These are phyloP conservation scores for Populus euphratica DNA, from an alignment of 345 rosid genomes.

Conservation along the genomic window DNA sequence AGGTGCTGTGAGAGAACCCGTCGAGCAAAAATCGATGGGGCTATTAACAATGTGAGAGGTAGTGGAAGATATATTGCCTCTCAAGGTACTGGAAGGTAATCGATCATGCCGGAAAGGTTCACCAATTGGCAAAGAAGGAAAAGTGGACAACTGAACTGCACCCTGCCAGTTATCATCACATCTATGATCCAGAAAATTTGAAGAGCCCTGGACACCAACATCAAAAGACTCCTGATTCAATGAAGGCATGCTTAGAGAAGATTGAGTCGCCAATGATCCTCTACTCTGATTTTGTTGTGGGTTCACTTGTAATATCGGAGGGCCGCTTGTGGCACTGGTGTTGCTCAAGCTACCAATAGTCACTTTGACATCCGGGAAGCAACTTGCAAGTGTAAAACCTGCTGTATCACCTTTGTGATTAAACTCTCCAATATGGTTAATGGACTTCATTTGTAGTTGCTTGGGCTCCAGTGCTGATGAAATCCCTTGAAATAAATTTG, in stretches of 20 bases:
- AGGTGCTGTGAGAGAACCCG: conserved; percentile 27
- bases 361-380: conserved; percentile 38
- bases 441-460: conserved; percentile 42
- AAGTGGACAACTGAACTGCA: conserved; percentile 39
- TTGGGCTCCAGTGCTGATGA: conserved; percentile 45
- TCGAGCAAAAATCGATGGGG: conserved; percentile 40
- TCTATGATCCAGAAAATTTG: conserved; percentile 48
- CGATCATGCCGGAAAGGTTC: conserved; percentile 40
- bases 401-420: conserved; percentile 34
- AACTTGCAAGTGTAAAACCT: conserved; percentile 22
- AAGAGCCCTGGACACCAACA: conserved; percentile 33
- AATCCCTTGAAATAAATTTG: conserved; percentile 40
- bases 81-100: conserved; percentile 27
- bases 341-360: conserved; percentile 40
- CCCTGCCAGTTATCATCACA: conserved; percentile 47
- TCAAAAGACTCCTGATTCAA: conserved; percentile 38
- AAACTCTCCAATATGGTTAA: conserved; percentile 40
- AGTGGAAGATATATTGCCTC: conserved; percentile 20
- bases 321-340: conserved; percentile 37
- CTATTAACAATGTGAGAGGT: conserved; percentile 35
- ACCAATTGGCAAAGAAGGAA: conserved; percentile 42
- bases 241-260: conserved; percentile 40
- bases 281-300: conserved; percentile 27
- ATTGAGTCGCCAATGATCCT: conserved; percentile 37
- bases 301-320: conserved; percentile 39